Conservation (phyloP, 139 green algal species). For the Pleodorina starrii region DNA sequence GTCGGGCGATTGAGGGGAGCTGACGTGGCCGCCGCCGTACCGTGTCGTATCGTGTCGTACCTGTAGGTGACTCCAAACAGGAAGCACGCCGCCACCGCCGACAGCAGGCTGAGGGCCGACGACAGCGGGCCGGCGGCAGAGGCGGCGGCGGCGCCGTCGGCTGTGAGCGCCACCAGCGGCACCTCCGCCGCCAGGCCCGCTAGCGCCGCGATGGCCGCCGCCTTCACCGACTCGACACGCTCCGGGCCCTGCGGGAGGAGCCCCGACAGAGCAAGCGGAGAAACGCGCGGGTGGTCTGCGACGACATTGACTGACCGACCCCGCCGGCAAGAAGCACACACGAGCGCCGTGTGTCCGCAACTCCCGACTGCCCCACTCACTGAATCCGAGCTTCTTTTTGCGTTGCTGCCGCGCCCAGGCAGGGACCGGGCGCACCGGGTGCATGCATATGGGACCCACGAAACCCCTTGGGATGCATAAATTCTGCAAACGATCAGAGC, state of each 20-base stretch:
- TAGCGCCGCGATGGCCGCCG: slow-evolving; percentile 58
- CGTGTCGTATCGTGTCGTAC: no score
- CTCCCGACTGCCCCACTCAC: background rate
- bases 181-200: slow-evolving; percentile 63
- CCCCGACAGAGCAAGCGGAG: background rate
- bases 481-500: background rate
- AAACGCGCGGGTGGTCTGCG: background rate
- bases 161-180: slow-evolving; percentile 59
- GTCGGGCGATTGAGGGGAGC: no score
- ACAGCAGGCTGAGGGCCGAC: slow-evolving; percentile 46
- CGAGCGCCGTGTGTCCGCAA: background rate
- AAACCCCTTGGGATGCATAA: background rate
- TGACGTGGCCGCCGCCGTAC: no score
- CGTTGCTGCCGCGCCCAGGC: background rate
- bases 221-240: slow-evolving; percentile 74
- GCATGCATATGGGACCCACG: background rate
- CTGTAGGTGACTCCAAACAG: slow-evolving; percentile 80
- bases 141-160: background rate
- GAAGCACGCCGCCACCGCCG: slow-evolving; percentile 51
- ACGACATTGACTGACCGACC: background rate
- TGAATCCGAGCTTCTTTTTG: background rate
- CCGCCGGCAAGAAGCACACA: background rate
- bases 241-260: slow-evolving; percentile 65
- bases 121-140: background rate
- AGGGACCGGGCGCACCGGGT: background rate